Percentiles rank a stretch among this genome's conserved stretches.
phyloP scores from a whole-genome alignment of 208 protist genomes.

The Crithidia expoeki region DNA sequence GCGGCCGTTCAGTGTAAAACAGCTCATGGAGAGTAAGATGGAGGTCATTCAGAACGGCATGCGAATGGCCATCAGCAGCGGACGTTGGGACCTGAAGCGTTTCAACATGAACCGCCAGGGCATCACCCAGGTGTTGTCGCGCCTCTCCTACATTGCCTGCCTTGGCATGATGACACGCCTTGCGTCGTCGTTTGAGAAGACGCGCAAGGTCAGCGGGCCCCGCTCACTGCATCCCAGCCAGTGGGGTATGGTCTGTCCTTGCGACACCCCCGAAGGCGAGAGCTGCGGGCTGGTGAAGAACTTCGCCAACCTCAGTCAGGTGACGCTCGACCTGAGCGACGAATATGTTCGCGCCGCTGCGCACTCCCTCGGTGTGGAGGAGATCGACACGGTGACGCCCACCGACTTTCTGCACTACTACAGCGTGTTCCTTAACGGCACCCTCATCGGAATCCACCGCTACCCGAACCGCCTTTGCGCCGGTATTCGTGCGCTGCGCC shows the following conservation, averaged over 20 bases:
- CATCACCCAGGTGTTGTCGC: constrained; percentile 96
- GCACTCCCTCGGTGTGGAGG: constrained; percentile 84
- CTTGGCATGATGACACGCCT: constrained; percentile 99
- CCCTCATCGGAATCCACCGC: constrained; percentile 86
- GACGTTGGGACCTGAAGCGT: constrained; percentile 96
- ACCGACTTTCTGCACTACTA: constrained; percentile 73
- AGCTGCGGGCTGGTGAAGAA: constrained; percentile 99
- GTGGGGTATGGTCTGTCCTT: constrained; percentile 99
- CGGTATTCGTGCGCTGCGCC: constrained; percentile 73
- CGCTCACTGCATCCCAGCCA: constrained; percentile 97
- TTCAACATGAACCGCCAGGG: constrained; percentile 98
- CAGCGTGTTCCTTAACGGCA: constrained; percentile 87
- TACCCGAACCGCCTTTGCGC: constrained; percentile 80
- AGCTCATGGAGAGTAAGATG: constrained; percentile 92
- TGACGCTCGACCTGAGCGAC: constrained; percentile 97
- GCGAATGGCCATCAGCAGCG: constrained; percentile 96
- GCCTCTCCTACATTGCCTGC: constrained; percentile 99
- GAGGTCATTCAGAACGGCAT: constrained; percentile 98
- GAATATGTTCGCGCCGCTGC: constrained; percentile 70
- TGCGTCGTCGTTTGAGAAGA: constrained; percentile 99
- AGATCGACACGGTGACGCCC: constrained; percentile 77
- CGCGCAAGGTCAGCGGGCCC: constrained; percentile 97
- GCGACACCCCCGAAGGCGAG: constrained; percentile 99
- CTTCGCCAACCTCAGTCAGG: constrained; percentile 97
- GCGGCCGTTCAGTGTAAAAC: constrained; percentile 91